Evolutionary conservation across 2,329 filamentous ascomycete genomes (phyloP).

Genomic region (Elsinoe arachidis): DNA sequence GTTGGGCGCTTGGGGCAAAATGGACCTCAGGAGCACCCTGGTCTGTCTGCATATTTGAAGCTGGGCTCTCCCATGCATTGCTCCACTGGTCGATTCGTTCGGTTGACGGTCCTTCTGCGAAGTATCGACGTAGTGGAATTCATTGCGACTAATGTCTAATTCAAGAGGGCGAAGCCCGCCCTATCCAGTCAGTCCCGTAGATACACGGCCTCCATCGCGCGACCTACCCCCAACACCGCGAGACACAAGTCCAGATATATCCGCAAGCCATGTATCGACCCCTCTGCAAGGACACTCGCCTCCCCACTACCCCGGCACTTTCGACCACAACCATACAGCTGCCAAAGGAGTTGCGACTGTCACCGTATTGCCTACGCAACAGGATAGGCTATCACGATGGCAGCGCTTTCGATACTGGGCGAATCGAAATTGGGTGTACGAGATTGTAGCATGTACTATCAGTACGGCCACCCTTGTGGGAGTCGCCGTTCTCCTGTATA

Average conservation of each 20-base stretch:
- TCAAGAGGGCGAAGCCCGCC: background rate
- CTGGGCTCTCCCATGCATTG: background rate
- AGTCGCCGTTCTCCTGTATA: background rate
- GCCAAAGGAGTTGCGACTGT: background rate
- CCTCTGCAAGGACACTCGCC: background rate
- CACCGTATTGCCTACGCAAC: background rate
- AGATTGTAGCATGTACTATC: background rate
- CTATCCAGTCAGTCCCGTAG: background rate
- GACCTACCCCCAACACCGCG: background rate
- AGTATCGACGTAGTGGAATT: background rate
- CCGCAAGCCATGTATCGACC: background rate
- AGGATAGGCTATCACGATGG: background rate
- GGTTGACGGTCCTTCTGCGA: too few relatives aligned
- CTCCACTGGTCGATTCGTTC: too few relatives aligned
- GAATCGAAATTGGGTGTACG: constrained; percentile 4
- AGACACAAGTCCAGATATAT: background rate
- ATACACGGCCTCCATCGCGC: background rate
- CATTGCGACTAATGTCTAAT: background rate
- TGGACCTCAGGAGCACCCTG: background rate
- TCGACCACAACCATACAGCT: background rate
- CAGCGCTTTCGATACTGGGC: background rate
- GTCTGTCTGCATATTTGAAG: background rate
- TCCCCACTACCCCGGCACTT: background rate
- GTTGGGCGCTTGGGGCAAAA: background rate
- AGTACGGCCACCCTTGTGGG: background rate